phyloP scores from a whole-genome alignment of 2,329 filamentous ascomycete species.

The Trichoderma aggressivum region DNA sequence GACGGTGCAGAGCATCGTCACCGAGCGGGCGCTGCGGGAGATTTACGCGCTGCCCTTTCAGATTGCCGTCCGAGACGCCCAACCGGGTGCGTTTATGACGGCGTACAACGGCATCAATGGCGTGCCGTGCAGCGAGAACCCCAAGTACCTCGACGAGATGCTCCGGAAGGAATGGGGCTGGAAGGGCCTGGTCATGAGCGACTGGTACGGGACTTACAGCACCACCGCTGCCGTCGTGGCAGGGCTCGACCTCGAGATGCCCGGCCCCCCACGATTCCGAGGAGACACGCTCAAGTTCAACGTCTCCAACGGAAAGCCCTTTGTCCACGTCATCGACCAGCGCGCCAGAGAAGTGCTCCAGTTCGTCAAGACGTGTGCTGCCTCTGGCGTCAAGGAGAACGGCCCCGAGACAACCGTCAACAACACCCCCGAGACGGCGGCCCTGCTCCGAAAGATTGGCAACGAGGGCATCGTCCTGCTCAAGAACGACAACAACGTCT shows the following conservation, averaged over 20 bases:
- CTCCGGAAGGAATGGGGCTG: conserved; percentile 57
- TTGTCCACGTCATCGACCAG: conserved; percentile 52
- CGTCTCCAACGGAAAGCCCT: conserved; percentile 55
- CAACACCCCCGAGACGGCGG: conserved; percentile 60
- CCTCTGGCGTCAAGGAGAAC: conserved; percentile 52
- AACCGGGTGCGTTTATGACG: conserved; percentile 56
- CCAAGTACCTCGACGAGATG: conserved; percentile 47
- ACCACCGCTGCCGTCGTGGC: conserved; percentile 49
- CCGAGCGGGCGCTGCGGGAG: conserved; percentile 55
- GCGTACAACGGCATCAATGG: conserved; percentile 59
- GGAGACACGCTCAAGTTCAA: conserved; percentile 51
- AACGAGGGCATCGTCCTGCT: conserved; percentile 69
- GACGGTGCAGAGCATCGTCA: conserved; percentile 53
- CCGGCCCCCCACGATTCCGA: conserved; percentile 50
- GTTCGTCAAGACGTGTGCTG: conserved; percentile 56
- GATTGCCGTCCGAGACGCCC: conserved; percentile 49
- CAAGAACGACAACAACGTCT: conserved; percentile 63
- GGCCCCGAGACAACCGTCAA: conserved; percentile 50
- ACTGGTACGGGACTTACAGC: conserved; percentile 58
- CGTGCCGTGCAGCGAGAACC: conserved; percentile 52
- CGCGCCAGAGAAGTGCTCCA: conserved; percentile 56
- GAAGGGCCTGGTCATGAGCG: conserved; percentile 56
- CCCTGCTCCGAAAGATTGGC: conserved; percentile 61
- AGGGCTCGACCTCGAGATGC: conserved; percentile 59
- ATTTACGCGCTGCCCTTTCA: conserved; percentile 59